Percentiles rank a stretch among this genome's conserved stretches.
Conservation (phyloP, 768 basidiomycete species). For the Botryobasidium botryosum region DNA sequence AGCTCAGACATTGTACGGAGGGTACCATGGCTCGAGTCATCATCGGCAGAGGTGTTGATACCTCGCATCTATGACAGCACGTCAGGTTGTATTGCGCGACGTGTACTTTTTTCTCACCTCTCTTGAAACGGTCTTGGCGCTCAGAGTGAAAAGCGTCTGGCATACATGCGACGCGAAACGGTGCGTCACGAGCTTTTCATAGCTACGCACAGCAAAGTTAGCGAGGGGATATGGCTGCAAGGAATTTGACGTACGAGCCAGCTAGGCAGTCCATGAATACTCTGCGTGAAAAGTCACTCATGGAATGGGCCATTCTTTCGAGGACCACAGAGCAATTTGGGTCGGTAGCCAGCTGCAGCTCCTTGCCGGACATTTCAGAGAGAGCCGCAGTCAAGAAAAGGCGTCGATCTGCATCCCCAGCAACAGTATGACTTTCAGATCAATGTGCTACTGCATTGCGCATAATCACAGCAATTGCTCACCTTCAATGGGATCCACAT, state of each 20-base stretch:
- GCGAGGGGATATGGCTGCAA: background rate
- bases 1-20: conserved; percentile 21
- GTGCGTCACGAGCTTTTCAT: conserved; percentile 48
- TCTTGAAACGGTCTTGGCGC: conserved; percentile 42
- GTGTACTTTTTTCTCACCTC: conserved; percentile 40
- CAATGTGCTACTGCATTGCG: background rate
- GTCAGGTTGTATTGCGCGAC: no score
- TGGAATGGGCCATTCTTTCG: conserved; percentile 78
- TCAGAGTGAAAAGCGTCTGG: conserved; percentile 68
- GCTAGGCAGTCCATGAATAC: conserved; percentile 76
- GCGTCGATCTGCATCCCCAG: conserved; percentile 36
- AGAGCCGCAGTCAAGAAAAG: conserved; percentile 72
- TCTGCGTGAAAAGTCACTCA: conserved; percentile 91
- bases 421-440: background rate
- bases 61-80: no score
- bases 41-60: no score
- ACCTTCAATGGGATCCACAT: conserved; percentile 59
- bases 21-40: no score
- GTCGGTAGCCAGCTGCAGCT: conserved; percentile 81
- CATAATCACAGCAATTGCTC: conserved; percentile 8
- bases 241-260: conserved; percentile 42
- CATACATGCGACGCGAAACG: conserved; percentile 93
- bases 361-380: conserved; percentile 71
- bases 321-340: conserved; percentile 83
- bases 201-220: conserved; percentile 29